Percentiles rank a stretch among this genome's conserved stretches.
Conservation (phyloP, 352 stramenopile species). For the Phytophthora sp. region DNA sequence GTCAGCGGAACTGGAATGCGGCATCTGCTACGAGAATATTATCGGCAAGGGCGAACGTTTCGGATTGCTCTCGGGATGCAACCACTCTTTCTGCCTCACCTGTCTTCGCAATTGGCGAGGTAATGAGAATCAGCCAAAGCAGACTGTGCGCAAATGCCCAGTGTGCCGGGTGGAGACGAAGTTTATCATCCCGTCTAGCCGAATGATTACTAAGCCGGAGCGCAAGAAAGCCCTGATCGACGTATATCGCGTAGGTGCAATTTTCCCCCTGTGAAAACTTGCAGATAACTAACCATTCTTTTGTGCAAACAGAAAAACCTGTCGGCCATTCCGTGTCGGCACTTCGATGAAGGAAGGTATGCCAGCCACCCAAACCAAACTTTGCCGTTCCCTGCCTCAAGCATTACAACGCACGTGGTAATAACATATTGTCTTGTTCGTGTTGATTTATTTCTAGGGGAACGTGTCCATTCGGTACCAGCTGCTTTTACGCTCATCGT, state of each 20-base stretch:
- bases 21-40: conserved; percentile 87
- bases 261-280: not conserved
- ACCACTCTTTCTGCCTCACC: conserved; percentile 82
- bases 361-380: conserved; percentile 1
- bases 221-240: conserved; percentile 75
- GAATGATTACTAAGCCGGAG: conserved; percentile 69
- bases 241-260: conserved; percentile 63
- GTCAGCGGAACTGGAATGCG: conserved; percentile 79
- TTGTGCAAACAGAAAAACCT: conserved; percentile 56
- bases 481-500: conserved; percentile 88
- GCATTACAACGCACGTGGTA: conserved; percentile 3
- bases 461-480: conserved; percentile 86
- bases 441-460: conserved; percentile 43
- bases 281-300: conserved; percentile 8
- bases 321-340: conserved; percentile 76
- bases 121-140: conserved; percentile 68
- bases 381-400: not conserved
- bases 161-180: conserved; percentile 80
- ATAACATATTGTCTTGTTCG: conserved; percentile 17
- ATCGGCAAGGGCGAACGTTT: conserved; percentile 80
- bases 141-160: conserved; percentile 80
- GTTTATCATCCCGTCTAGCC: conserved; percentile 86
- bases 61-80: conserved; percentile 80
- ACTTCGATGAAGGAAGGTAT: conserved; percentile 84
- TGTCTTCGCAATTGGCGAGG: conserved; percentile 85